These are phyloP conservation scores for Cladobotryum protrusum DNA, from an alignment of 2,329 filamentous ascomycete species.

Conservation along the genomic window DNA sequence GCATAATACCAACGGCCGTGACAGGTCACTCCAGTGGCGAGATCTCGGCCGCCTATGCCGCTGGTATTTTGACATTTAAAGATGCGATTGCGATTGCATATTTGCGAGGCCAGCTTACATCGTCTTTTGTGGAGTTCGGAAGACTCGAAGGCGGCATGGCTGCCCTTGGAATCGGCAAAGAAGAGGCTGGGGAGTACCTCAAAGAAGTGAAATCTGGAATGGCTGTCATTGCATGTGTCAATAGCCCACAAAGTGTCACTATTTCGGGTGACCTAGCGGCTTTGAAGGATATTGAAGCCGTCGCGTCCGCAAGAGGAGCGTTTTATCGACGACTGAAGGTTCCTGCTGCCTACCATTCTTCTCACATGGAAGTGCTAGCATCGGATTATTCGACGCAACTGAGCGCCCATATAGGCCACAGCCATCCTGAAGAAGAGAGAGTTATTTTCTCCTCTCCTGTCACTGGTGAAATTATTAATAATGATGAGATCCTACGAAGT, in stretches of 20 bases:
- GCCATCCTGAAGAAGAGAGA: conserved; percentile 9
- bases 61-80: neutral
- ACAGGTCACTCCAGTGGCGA: conserved; percentile 8
- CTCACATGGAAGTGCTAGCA: conserved; percentile 34
- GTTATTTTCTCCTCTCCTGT: conserved; percentile 20
- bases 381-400: conserved; percentile 12
- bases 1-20: neutral
- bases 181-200: conserved; percentile 7
- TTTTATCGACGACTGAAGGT: conserved; percentile 33
- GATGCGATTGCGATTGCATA: conserved; percentile 1
- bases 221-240: conserved; percentile 20
- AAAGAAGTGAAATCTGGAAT: conserved; percentile 12
- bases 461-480: conserved; percentile 18
- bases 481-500: neutral
- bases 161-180: conserved; percentile 15
- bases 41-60: conserved; percentile 7
- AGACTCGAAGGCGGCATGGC: conserved; percentile 16
- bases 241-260: conserved; percentile 18
- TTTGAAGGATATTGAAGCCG: conserved; percentile 17
- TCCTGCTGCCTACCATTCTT: conserved; percentile 44
- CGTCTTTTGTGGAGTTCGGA: neutral
- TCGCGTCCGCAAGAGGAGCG: conserved; percentile 18
- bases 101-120: neutral
- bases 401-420: neutral
- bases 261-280: conserved; percentile 25